These are phyloP conservation scores for Amaranthus palmeri DNA, from an alignment of 148 eudicot genomes.

Conservation along the genomic window DNA sequence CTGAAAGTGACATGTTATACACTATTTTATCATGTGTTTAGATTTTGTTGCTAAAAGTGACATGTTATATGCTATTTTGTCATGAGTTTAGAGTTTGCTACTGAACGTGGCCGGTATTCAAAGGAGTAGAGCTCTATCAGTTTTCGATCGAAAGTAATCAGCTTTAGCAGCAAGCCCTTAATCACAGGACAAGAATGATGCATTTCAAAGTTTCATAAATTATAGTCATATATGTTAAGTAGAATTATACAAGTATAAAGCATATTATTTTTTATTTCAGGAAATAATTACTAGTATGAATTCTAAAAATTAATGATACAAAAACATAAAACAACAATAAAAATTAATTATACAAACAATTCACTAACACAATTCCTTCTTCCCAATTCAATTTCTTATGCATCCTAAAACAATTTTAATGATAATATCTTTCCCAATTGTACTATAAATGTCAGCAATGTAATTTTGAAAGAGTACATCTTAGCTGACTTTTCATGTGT, in stretches of 20 bases:
- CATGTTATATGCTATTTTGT: too few species aligned
- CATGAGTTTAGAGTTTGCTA: too few species aligned
- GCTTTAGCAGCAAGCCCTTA: neutral
- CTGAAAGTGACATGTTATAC: too few species aligned
- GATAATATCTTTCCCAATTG: neutral
- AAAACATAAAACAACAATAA: neutral
- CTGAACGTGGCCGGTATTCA: too few species aligned
- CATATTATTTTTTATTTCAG: neutral
- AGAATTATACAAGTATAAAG: neutral
- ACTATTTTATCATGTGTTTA: too few species aligned
- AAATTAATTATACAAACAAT: neutral
- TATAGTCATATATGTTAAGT: neutral
- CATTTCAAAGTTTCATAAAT: neutral
- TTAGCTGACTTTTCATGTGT: too few species aligned
- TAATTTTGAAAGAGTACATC: too few species aligned
- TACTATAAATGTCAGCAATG: too few species aligned
- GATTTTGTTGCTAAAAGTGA: too few species aligned
- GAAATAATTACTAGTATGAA: neutral
- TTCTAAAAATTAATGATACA: slow-evolving; percentile 1
- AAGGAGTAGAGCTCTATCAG: neutral
- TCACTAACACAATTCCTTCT: neutral
- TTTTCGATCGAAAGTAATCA: neutral
- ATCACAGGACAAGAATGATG: neutral
- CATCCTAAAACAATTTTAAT: neutral
- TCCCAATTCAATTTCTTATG: neutral